A percentile compares a stretch with the other conserved stretches of the same genome.
phyloP scores from a whole-genome alignment of 139 green algal species.

The Micractinium sp. region DNA sequence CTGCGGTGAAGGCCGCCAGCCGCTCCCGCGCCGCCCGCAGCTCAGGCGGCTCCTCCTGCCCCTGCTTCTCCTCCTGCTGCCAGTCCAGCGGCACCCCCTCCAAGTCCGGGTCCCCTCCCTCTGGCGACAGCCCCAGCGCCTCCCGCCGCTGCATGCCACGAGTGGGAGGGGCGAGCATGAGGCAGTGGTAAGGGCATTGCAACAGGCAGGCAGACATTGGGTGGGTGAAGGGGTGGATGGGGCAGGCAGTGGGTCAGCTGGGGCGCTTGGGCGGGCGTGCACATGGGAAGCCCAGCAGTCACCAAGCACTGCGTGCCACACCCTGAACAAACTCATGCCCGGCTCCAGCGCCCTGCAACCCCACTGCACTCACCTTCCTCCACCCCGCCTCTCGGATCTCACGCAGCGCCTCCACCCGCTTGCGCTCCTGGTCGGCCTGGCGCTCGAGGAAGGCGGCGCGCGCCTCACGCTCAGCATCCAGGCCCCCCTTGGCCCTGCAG shows the following conservation, averaged over 20 bases:
- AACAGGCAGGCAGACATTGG: background rate
- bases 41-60: conserved; percentile 55
- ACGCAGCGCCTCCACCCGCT: conserved; percentile 81
- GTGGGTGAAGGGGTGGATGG: background rate
- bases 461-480: conserved; percentile 83
- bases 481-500: conserved; percentile 61
- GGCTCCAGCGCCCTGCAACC: background rate
- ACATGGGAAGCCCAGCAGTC: too few relatives aligned
- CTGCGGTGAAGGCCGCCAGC: conserved; percentile 34
- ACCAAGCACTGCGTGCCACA: background rate
- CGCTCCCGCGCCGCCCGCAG: conserved; percentile 50
- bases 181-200: background rate
- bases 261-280: too few relatives aligned
- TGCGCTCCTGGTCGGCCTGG: conserved; percentile 50
- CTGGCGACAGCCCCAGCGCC: conserved; percentile 67
- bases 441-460: conserved; percentile 60
- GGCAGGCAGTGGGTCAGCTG: background rate
- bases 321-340: too few relatives aligned
- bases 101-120: conserved; percentile 80
- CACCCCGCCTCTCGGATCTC: conserved; percentile 66
- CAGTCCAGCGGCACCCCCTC: conserved; percentile 58
- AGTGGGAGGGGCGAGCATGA: background rate
- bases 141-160: conserved; percentile 59
- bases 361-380: conserved; percentile 55
- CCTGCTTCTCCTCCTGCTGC: conserved; percentile 6